A percentile compares a stretch with the other conserved stretches of the same genome.
Evolutionary conservation across 192 early-diverging fungal genomes (phyloP).

Genomic region (Geranomyces michiganensis): DNA sequence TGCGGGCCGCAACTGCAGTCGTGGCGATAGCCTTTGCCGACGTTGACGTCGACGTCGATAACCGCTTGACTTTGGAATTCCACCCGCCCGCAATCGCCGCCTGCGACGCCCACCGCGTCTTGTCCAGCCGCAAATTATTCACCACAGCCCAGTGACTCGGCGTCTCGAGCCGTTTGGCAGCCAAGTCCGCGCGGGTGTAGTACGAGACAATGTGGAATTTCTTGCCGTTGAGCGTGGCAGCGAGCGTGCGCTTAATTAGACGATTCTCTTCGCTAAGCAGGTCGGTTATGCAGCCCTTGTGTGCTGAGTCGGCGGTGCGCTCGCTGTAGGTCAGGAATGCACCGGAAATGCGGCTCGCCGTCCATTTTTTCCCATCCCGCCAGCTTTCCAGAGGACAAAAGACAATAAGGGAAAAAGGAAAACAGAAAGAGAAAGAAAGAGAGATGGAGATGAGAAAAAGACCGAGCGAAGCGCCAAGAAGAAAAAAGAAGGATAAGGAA

Average conservation of each 20-base stretch:
- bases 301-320: not conserved
- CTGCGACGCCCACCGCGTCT: not conserved
- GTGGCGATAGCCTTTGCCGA: not conserved
- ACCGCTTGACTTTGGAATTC: conserved; percentile 18
- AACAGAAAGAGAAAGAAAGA: too few species aligned
- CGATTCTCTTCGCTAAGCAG: not conserved
- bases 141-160: conserved; percentile 11
- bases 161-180: conserved; percentile 8
- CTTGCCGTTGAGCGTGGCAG: conserved; percentile 8
- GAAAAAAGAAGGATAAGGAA: too few species aligned
- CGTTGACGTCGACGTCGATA: not conserved
- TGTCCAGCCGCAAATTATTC: conserved; percentile 2
- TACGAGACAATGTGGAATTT: conserved; percentile 28
- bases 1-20: too few species aligned
- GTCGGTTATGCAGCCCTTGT: too few species aligned
- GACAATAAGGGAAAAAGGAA: too few species aligned
- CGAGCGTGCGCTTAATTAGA: conserved; percentile 23
- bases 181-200: conserved; percentile 18
- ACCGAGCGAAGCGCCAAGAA: too few species aligned
- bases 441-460: too few species aligned
- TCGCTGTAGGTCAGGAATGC: conserved; percentile 26
- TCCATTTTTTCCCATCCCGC: conserved; percentile 30
- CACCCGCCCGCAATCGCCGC: conserved; percentile 22
- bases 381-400: too few species aligned
- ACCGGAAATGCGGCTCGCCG: conserved; percentile 14